Evolutionary conservation across 202 grass and related monocot genomes (phyloP).

Genomic region (Zizania palustris): DNA sequence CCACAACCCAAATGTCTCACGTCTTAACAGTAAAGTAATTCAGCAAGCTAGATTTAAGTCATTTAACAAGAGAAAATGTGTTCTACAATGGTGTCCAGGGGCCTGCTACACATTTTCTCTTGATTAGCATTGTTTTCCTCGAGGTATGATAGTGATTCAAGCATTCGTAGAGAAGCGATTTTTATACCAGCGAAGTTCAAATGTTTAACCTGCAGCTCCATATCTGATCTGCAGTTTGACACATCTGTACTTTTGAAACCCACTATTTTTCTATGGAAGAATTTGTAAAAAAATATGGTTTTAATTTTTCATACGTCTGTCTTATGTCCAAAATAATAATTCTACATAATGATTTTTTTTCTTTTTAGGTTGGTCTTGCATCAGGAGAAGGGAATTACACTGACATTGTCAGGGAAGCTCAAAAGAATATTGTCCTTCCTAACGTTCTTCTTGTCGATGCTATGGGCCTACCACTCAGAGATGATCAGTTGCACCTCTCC

Average conservation of each 20-base stretch:
- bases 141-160: neutral
- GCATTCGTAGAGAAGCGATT: neutral
- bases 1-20: neutral
- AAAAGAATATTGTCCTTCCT: slow-evolving; percentile 62
- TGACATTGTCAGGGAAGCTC: slow-evolving; percentile 69
- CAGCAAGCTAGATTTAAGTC: too few species aligned
- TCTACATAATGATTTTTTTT: neutral
- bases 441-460: slow-evolving; percentile 83
- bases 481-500: slow-evolving; percentile 75
- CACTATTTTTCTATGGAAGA: neutral
- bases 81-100: too few species aligned
- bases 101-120: neutral
- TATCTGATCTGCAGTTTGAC: slow-evolving; percentile 15
- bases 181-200: neutral
- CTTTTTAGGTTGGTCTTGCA: slow-evolving; percentile 74
- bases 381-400: slow-evolving; percentile 83
- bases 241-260: neutral
- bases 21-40: slow-evolving; percentile 3
- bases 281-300: neutral
- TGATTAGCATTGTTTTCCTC: neutral
- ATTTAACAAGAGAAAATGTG: too few species aligned
- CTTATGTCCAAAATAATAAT: slow-evolving; percentile 5
- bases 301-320: neutral
- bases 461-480: slow-evolving; percentile 59
- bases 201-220: neutral